Base-by-base conservation (phyloP, 768 basidiomycete species). In the Lactarius akahatsu region DNA sequence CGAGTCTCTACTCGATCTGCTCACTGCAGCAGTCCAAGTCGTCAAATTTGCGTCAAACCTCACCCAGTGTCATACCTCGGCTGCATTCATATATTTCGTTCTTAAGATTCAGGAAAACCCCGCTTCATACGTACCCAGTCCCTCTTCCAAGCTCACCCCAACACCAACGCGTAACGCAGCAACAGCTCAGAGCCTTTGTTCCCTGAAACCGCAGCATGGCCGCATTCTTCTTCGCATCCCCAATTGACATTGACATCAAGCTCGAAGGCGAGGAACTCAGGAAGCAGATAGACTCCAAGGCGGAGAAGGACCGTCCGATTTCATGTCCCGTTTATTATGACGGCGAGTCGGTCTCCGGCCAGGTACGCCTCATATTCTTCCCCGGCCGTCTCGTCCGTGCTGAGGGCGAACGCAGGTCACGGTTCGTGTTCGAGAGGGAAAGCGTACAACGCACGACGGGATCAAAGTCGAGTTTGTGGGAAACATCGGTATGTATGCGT, bases 381-480 rank as follows among this genome's bases (percentile, higher is more conserved):
- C 47, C 9, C 15, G n/a, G 16, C 57, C n/a, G 32, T 11, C 40
- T 34, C 26, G 23, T n/a, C 57, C 15, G 40, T 20, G 4, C 16
- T 50, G 20, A 28, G 7, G 20, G 10, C 43, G 2, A 50, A 18
- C 4, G 41, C 52, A 96, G 94, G 89, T 93, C 6, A 83, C 87
- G 15, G 88, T 98, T 69, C 87, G 94, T 28, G 89, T 96, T 9
- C 86, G 94, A 57, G 97, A 98, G 74, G 96, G 96, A 26, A 98
- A 97, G 86, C 94, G 90, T 76, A 81, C 32, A 68, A 83, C 61
- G 3, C 97, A 98, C 73, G 96, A 98, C 38, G 96, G 96, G 3
- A 95, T 99, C 76, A 95, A 98, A 77, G 92, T 99, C 54, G 96
- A 98, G 78, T 96, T 99, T 73, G 90, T 95, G 30, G 95, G 96